A percentile compares a stretch with the other conserved stretches of the same genome.
Conservation (phyloP, 768 basidiomycete species). For the Gautieria morchelliformis region DNA sequence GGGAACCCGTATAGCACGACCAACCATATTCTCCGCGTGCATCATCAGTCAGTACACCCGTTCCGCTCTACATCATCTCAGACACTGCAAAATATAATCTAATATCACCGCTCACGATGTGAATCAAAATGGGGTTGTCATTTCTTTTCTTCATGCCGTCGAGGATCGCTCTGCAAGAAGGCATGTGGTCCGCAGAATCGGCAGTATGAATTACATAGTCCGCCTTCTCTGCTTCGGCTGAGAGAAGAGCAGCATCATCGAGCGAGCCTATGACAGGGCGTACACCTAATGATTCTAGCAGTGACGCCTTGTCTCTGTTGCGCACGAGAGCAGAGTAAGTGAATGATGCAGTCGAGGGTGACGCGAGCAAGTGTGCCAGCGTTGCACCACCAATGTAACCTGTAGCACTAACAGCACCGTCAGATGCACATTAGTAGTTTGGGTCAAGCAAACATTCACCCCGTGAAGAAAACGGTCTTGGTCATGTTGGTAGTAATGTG, state of each 20-base stretch:
- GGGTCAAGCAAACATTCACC: background rate
- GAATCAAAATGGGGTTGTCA: conserved; percentile 3
- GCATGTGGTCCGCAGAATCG: conserved; percentile 1
- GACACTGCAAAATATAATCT: background rate
- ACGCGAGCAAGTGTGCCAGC: conserved; percentile 35
- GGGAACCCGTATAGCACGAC: background rate
- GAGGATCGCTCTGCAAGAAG: conserved; percentile 1
- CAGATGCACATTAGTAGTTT: background rate
- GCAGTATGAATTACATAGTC: conserved; percentile 27
- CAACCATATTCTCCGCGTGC: conserved; percentile 8
- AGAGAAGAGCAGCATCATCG: conserved; percentile 29
- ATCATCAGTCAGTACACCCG: conserved; percentile 3
- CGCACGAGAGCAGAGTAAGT: conserved; percentile 38
- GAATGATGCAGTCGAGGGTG: conserved; percentile 32
- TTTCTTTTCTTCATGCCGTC: conserved; percentile 1
- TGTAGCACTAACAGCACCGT: conserved; percentile 11
- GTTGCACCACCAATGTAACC: conserved; percentile 53
- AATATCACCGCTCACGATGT: background rate
- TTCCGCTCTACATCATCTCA: background rate
- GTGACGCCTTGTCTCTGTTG: conserved; percentile 26
- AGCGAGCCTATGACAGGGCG: conserved; percentile 32
- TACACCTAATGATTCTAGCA: conserved; percentile 21
- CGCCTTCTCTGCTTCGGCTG: conserved; percentile 30
- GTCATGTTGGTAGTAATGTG: too few species aligned
- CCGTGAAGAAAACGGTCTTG: conserved; percentile 4